Percentiles rank a stretch among this genome's conserved stretches.
Evolutionary conservation across 495 filamentous ascomycete genomes (phyloP).

Genomic region (Lichina pygmaea): DNA sequence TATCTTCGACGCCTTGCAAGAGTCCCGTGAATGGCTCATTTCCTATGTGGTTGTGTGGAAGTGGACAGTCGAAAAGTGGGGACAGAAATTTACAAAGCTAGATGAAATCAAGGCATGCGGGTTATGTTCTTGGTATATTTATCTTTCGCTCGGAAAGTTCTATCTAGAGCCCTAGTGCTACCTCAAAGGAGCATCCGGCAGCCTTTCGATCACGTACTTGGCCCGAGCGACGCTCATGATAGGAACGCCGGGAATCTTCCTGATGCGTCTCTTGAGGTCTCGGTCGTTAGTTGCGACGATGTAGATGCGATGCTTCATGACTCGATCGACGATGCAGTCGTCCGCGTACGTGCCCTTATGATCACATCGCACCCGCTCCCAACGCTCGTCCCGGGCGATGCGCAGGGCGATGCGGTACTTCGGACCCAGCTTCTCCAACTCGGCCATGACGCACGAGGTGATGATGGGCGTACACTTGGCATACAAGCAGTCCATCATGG

Average conservation of each 20-base stretch:
- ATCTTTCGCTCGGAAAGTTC: too few relatives aligned
- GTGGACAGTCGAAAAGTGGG: too few relatives aligned
- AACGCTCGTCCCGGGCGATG: constrained; percentile 80
- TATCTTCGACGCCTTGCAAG: too few relatives aligned
- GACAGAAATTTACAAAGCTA: too few relatives aligned
- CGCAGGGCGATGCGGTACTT: constrained; percentile 74
- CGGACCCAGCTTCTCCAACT: constrained; percentile 74
- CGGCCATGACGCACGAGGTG: constrained; percentile 46
- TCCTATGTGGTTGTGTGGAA: too few relatives aligned
- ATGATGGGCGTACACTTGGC: constrained; percentile 43
- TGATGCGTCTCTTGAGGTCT: constrained; percentile 50
- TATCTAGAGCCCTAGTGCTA: constrained; percentile 6
- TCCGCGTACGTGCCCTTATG: constrained; percentile 88
- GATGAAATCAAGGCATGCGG: too few relatives aligned
- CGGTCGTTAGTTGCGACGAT: constrained; percentile 79
- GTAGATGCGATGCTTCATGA: constrained; percentile 56
- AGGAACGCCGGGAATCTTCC: constrained; percentile 51
- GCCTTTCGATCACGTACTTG: constrained; percentile 79
- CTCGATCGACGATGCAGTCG: constrained; percentile 77
- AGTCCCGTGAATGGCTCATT: too few relatives aligned
- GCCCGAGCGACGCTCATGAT: constrained; percentile 48
- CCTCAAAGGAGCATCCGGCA: constrained; percentile 54
- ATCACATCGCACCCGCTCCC: constrained; percentile 58
- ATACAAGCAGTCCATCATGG: constrained; percentile 63
- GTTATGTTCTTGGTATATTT: too few relatives aligned